Base-by-base conservation (phyloP, 2,329 filamentous ascomycete species). In the Xylaria digitata region DNA sequence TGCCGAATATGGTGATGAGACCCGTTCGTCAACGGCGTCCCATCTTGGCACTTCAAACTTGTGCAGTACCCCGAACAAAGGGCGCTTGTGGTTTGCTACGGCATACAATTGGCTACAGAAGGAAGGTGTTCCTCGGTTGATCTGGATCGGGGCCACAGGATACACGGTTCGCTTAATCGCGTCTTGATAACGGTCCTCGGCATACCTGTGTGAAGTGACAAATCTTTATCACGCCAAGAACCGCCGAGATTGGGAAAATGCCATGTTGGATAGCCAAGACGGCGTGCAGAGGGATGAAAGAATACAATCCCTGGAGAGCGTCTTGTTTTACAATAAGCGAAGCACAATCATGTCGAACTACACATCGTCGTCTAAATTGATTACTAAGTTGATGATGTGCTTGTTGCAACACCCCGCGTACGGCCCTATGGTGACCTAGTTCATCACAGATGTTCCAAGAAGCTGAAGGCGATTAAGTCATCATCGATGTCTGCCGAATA, bases 121-220 rank as follows among this genome's bases (percentile, higher is more conserved):
- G 65, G 65, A 64, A 67, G 65, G 65, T 64, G 55, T 56, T 45
- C 13, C 30, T 42, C 17, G 49, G 7, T 32, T 59, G n/a, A 30
- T 26, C 63, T 52, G 46, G 43, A 21, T 6, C 32, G 15, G 26
- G 61, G 59, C 57, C 61, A 42, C 23, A 45, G 37, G 45, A 65
- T 37, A 45, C 19, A 34, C 52, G 43, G 49, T 49, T 62, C 63
- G 63, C 63, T 65, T 65, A 65, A 40, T 15, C 23, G n/a, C n/a
- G 21, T n/a, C n/a, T 23, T 66, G 64, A 66, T 66, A 63, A 66
- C 64, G 23, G 26, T 17, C 37, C 60, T 66, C 58, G 54, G 65
- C 62, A 30, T 17, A n/a, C 11, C 30, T 26, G 26, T 30, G 61
- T 43, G 48, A 42, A 49, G 53, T 66, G 64, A 66, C 64, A 66